Evolutionary conservation across 2,329 filamentous ascomycete species (phyloP).

Genomic region (Chaetomium sp.): DNA sequence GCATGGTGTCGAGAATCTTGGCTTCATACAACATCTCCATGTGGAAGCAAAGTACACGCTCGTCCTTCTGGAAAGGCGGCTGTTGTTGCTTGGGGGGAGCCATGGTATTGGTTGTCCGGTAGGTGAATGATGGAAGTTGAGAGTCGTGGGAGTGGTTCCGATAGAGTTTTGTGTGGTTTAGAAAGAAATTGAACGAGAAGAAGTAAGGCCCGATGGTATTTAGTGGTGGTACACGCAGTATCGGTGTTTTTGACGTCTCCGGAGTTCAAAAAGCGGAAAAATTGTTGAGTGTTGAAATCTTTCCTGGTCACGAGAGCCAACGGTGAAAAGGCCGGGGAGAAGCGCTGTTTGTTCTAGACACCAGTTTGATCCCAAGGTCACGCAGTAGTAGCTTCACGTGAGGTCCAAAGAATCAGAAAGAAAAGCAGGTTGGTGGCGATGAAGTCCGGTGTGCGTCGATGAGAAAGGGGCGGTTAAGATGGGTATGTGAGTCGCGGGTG

Average conservation of each 20-base stretch:
- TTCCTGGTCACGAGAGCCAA: not conserved
- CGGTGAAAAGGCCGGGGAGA: not conserved
- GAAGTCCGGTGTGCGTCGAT: not conserved
- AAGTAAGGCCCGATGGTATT: not conserved
- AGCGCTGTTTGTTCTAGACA: not conserved
- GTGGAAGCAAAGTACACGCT: conserved; percentile 94
- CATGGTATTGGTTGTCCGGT: conserved; percentile 24
- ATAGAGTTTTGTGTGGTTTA: not conserved
- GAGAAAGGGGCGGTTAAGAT: not conserved
- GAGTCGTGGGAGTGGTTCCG: not conserved
- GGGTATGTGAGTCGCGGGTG: not conserved
- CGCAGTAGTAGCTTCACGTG: not conserved
- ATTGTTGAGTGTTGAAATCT: not conserved
- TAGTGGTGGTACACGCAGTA: no score
- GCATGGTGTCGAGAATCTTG: conserved; percentile 77
- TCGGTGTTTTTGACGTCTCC: not conserved
- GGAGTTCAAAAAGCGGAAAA: not conserved
- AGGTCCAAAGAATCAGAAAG: not conserved
- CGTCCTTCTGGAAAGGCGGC: conserved; percentile 64
- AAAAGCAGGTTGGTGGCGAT: not conserved
- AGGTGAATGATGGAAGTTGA: not conserved
- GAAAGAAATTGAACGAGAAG: not conserved
- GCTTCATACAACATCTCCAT: conserved; percentile 96
- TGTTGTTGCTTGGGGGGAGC: conserved; percentile 35
- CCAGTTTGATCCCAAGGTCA: not conserved